These are phyloP conservation scores for Flaveria sonorensis DNA, from an alignment of 129 eudicot genomes.

Conservation along the genomic window DNA sequence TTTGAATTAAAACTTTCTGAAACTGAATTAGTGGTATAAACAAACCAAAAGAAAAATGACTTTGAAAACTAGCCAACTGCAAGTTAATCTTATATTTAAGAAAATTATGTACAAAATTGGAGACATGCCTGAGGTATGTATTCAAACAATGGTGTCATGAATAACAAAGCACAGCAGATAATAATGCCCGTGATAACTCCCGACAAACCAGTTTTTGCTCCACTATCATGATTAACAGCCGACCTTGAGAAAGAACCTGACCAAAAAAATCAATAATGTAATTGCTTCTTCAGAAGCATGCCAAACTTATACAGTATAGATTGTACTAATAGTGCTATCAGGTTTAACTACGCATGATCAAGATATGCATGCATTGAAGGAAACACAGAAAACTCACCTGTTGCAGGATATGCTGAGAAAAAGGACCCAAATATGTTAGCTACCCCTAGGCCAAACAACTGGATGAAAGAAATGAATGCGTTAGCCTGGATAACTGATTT, in stretches of 20 bases:
- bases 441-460: constrained; percentile 99
- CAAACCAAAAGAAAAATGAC: background rate
- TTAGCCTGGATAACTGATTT: constrained; percentile 14
- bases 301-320: constrained; percentile 18
- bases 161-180: constrained; percentile 71
- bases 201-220: constrained; percentile 95
- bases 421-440: constrained; percentile 85
- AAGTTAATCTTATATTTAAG: background rate
- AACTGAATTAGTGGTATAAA: constrained; percentile 2
- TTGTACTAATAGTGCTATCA: constrained; percentile 17
- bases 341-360: background rate
- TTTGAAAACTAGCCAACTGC: constrained; percentile 6
- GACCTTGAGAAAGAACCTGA: constrained; percentile 97
- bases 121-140: constrained; percentile 79
- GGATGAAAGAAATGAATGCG: constrained; percentile 28
- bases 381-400: constrained; percentile 59
- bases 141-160: constrained; percentile 91
- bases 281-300: constrained; percentile 19
- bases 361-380: background rate
- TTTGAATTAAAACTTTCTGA: background rate
- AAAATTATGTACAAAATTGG: constrained; percentile 9
- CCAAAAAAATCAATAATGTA: constrained; percentile 26
- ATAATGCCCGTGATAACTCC: constrained; percentile 83
- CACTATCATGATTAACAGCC: constrained; percentile 97
- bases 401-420: constrained; percentile 89